Percentiles rank a stretch among this genome's conserved stretches.
phyloP scores from a whole-genome alignment of 208 protist genomes.

The Porcisia deanei region DNA sequence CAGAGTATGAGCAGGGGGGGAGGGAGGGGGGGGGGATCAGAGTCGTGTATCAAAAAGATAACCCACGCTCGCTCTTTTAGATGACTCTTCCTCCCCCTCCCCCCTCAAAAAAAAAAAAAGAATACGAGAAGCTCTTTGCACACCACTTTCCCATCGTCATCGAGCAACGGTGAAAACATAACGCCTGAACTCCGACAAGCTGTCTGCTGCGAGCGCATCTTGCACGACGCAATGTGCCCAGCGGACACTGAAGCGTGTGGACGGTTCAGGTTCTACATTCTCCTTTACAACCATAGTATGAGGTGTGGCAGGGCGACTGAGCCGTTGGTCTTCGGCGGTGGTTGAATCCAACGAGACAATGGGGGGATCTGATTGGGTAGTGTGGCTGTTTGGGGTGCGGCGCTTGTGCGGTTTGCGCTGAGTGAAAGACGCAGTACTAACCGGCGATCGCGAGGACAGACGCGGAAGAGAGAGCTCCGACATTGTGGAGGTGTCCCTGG shows the following conservation, averaged over 20 bases:
- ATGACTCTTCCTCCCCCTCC: neutral
- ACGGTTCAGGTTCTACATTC: neutral
- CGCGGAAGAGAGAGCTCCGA: neutral
- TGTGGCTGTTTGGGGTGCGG: neutral
- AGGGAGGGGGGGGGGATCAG: no score
- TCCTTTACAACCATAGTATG: neutral
- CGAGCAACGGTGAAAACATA: neutral
- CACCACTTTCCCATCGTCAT: neutral
- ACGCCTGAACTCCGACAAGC: neutral
- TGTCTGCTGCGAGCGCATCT: conserved; percentile 10
- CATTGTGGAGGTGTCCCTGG: neutral
- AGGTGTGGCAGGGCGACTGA: neutral
- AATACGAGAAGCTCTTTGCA: neutral
- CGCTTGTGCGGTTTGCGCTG: neutral
- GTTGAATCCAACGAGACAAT: neutral
- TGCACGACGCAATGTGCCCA: conserved; percentile 1
- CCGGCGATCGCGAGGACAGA: neutral
- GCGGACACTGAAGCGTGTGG: conserved; percentile 4
- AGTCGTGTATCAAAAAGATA: no score
- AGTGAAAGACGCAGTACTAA: neutral
- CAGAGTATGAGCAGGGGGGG: no score
- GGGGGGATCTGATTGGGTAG: neutral
- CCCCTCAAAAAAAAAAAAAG: neutral
- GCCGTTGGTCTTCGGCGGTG: neutral
- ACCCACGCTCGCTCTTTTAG: neutral